Evolutionary conservation across 495 filamentous ascomycete genomes (phyloP).

Genomic region (Parmelia sp.): DNA sequence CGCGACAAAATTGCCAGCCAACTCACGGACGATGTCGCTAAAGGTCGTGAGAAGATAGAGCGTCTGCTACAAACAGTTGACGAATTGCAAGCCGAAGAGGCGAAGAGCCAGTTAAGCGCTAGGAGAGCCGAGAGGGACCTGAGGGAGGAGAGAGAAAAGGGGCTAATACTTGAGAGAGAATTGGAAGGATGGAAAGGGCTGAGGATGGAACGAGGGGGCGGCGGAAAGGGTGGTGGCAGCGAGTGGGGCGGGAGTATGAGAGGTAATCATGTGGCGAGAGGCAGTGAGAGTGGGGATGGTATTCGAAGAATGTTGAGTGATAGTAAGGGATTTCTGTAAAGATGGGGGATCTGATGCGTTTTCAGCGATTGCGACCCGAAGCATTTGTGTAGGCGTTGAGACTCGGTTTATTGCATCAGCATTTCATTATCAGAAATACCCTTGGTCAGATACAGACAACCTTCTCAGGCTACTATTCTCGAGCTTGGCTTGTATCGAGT

Average conservation of each 20-base stretch:
- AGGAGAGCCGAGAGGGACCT: conserved; percentile 85
- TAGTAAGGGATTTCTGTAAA: conserved; percentile 30
- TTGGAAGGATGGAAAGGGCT: conserved; percentile 77
- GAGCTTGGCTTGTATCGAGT: neutral
- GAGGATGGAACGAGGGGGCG: conserved; percentile 53
- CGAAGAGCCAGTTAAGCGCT: conserved; percentile 66
- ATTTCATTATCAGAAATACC: neutral
- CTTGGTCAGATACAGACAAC: neutral
- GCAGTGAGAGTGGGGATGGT: conserved; percentile 25
- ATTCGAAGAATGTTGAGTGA: conserved; percentile 29
- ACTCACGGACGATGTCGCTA: conserved; percentile 72
- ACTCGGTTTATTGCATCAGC: neutral
- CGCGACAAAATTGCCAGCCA: conserved; percentile 77
- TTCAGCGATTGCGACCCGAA: neutral
- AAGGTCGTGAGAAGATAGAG: conserved; percentile 81
- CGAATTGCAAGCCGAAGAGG: conserved; percentile 82
- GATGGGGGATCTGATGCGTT: neutral
- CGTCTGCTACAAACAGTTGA: conserved; percentile 85
- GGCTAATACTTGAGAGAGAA: conserved; percentile 76
- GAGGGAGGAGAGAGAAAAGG: conserved; percentile 81
- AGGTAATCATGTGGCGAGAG: conserved; percentile 18
- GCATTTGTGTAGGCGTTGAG: conserved; percentile 14
- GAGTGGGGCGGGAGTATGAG: conserved; percentile 28
- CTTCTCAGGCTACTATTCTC: neutral
- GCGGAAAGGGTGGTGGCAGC: conserved; percentile 35